Base-by-base conservation (phyloP, 371 early-diverging fungal species). In the Capillidium rhysosporum region DNA sequence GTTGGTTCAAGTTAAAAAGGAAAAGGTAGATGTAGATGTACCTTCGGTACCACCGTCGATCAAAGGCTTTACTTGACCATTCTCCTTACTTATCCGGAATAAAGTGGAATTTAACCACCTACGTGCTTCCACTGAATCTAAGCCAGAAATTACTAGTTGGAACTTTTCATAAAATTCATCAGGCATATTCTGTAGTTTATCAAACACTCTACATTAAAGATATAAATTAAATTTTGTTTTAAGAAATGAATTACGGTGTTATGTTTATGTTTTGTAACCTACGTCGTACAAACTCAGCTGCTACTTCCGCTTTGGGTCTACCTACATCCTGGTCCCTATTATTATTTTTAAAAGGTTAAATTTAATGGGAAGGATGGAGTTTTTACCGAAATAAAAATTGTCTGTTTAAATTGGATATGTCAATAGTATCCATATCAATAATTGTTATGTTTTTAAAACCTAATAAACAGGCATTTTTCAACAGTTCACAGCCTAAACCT, bases 41-140 rank as follows among this genome's bases (percentile, higher is more conserved):
- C 80, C 95, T 69, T 96, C 97, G 1, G 93, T 94, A 9, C 97
- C 97, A 5, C 97, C 97, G 56, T 96, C 97, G 54, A 96, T 81
- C 46, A 95, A 69, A 8, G 89, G 89, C 58, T 80, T 94, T 0
- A 78, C 74, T 53, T 75, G 69, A 28, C 71, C 69, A 3, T 82
- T 83, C 20, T 68, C 69, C 38, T 86, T 86, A 5, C 71, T 76
- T 75, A 92, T 77, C 5, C 73, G 70, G 18, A 84, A 67, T 20
- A 92, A 51, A 23, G 82, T 87, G 2, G 90, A 88, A 62, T 93
- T 96, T 38, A 94, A 90, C 97, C 97, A 96, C 46, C 94, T 76
- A 28, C 97, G 75, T 0, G 97, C 94, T 58, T 92, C 93, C 5
- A 96, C 82, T 0, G 86, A 86, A 63, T 96, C 97, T 58, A 96